Percentiles rank a stretch among this genome's conserved stretches.
Evolutionary conservation across 129 eudicot species (phyloP).

Genomic region (Artemisia annua): DNA sequence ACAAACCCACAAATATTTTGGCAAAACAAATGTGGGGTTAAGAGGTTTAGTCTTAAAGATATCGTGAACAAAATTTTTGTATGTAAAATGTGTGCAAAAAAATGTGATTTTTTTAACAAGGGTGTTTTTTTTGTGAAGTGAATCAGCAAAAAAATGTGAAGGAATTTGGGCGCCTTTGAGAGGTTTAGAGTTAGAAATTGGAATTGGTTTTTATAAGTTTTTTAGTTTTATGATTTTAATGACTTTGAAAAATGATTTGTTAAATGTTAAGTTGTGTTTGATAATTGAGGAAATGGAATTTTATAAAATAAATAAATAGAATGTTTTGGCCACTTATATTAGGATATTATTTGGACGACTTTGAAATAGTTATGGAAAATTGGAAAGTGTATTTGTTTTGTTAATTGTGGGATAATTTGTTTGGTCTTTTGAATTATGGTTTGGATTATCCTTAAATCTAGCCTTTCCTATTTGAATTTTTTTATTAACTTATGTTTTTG

Average conservation of each 20-base stretch:
- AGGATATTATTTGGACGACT: slow-evolving; percentile 23
- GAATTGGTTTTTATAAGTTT: neutral
- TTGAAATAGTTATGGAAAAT: neutral
- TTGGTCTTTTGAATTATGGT: too few species aligned
- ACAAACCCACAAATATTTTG: slow-evolving; percentile 29
- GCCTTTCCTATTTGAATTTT: too few species aligned
- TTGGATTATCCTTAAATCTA: too few species aligned
- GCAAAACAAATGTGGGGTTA: slow-evolving; percentile 33
- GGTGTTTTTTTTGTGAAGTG: slow-evolving; percentile 26
- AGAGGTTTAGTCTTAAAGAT: slow-evolving; percentile 31
- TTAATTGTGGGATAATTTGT: too few species aligned
- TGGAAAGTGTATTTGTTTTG: neutral
- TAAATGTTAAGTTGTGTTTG: neutral
- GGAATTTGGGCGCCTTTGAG: slow-evolving; percentile 19
- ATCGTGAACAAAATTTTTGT: slow-evolving; percentile 27
- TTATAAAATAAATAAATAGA: too few species aligned
- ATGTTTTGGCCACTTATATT: slow-evolving; percentile 13
- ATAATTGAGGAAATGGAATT: slow-evolving; percentile 5
- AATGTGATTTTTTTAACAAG: slow-evolving; percentile 12
- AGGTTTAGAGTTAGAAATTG: slow-evolving; percentile 11
- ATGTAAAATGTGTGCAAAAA: neutral
- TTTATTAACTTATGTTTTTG: too few species aligned
- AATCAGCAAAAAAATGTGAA: slow-evolving; percentile 30
- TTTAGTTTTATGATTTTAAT: neutral
- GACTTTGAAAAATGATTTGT: neutral